Evolutionary conservation across 495 filamentous ascomycete genomes (phyloP), one percentile per base, ranked within the genome.

Genomic region (Penicillium waksmanii): DNA sequence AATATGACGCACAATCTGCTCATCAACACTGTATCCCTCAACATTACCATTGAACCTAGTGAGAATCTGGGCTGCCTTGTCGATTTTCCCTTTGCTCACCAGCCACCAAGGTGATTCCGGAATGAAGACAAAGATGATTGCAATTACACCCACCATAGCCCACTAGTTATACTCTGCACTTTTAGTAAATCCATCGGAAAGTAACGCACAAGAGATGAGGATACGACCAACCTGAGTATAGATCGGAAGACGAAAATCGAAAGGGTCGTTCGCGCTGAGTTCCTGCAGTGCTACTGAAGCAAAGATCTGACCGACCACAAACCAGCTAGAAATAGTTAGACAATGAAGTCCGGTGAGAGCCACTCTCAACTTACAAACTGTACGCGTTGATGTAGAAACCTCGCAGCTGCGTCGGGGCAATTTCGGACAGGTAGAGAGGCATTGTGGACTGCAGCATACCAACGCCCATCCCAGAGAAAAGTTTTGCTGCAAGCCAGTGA

Each of bases 351-450:
- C 10, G 1, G 12, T 35, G 9, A 10, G 5, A 3, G 3, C 8
- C 18, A n/a, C 2, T 40, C 2, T 4, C 3, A 12, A 63, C 68
- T 57, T 25, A 75, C 66, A 78, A 72, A 40, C 64, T 73, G 50
- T 78, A 78, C 8, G 71, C 73, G 47, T 74, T 77, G 60, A 78
- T 73, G 33, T 73, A 68, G 46, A 74, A 72, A 21, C 76, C 76
- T 44, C 70, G 66, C 15, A 77, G 53, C 40, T 73, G 73, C 4
- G 73, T 76, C 1, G 76, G 76, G 1, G 76, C 71, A 10, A 77
- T 66, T 42, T 78, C 76, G 7, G 73, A 73, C 18, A 78, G 25
- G 51, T 78, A 78, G 0, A 77, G 60, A n/a, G 76, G 76, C 63
- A 78, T 56, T 0, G 76, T 78, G 3, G 71, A 73, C 48, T 78